A percentile compares a stretch with the other conserved stretches of the same genome.
Evolutionary conservation across 768 basidiomycete species (phyloP).

Genomic region (Nidularia pulvinata): DNA sequence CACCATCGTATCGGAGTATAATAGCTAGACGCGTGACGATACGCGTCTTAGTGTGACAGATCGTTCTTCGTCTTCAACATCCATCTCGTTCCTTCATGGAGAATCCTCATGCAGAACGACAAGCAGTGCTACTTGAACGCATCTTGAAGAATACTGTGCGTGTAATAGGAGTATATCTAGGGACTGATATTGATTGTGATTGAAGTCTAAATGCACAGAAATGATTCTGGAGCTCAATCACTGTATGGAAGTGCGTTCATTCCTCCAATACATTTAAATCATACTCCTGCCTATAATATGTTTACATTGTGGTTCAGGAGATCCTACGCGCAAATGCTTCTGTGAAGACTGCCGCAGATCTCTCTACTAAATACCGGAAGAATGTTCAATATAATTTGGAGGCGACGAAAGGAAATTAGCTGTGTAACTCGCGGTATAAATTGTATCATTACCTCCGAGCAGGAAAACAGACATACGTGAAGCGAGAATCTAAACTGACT

Average conservation of each 20-base stretch:
- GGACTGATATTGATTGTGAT: not conserved
- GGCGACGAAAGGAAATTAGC: conserved; percentile 50
- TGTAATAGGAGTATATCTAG: conserved; percentile 3
- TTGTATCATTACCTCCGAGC: not conserved
- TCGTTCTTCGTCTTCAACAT: conserved; percentile 2
- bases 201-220: conserved; percentile 91
- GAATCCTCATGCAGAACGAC: conserved; percentile 93
- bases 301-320: conserved; percentile 44
- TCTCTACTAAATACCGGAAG: conserved; percentile 86
- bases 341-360: conserved; percentile 79
- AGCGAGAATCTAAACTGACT: too few relatives aligned
- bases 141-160: conserved; percentile 89
- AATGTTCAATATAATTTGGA: conserved; percentile 94
- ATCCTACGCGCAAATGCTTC: conserved; percentile 77
- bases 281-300: not conserved
- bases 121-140: conserved; percentile 87
- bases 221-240: conserved; percentile 88
- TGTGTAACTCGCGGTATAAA: conserved; percentile 1
- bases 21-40: not conserved
- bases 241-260: conserved; percentile 69
- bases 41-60: conserved; percentile 12
- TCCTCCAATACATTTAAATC: not conserved
- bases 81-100: conserved; percentile 58
- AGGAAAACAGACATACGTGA: too few relatives aligned
- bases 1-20: too few relatives aligned